These are phyloP conservation scores for Trichoderma pleuroti DNA, from an alignment of 2,329 filamentous ascomycete species.

Conservation along the genomic window DNA sequence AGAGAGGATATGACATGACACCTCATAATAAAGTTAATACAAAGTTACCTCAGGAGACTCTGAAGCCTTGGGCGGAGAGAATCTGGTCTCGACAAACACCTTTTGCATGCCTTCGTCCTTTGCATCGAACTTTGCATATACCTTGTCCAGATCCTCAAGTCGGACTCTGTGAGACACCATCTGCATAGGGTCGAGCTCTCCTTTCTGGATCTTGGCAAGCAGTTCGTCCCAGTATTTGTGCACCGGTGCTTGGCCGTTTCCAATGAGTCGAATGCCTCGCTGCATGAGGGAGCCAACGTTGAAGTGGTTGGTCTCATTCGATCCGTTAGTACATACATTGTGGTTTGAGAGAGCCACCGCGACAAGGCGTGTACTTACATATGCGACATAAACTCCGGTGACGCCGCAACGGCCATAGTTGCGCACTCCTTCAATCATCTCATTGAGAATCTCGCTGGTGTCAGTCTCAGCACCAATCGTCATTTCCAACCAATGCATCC, in stretches of 20 bases:
- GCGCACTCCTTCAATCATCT: constrained; percentile 71
- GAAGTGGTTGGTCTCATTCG: constrained; percentile 28
- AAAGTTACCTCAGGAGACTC: constrained; percentile 44
- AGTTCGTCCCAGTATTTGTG: constrained; percentile 81
- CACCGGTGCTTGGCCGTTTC: constrained; percentile 66
- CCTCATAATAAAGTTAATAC: constrained; percentile 5
- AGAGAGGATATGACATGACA: neutral
- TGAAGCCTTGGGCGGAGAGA: constrained; percentile 45
- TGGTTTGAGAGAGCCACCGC: neutral
- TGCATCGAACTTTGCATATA: constrained; percentile 61
- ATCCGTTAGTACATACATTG: neutral
- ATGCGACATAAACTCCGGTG: constrained; percentile 66
- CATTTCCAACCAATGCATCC: constrained; percentile 57
- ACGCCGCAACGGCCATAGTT: constrained; percentile 73
- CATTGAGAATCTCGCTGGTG: constrained; percentile 75
- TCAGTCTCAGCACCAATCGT: constrained; percentile 72
- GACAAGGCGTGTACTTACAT: constrained; percentile 40
- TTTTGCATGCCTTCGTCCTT: constrained; percentile 74
- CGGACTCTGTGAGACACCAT: constrained; percentile 78
- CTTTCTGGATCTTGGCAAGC: constrained; percentile 62
- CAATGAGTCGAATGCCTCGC: constrained; percentile 74
- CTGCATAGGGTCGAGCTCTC: constrained; percentile 68
- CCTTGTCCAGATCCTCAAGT: constrained; percentile 67
- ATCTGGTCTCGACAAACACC: constrained; percentile 63
- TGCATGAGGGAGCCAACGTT: constrained; percentile 70